Conservation (phyloP, 257 asterid genomes). For the Solanum chilense region DNA sequence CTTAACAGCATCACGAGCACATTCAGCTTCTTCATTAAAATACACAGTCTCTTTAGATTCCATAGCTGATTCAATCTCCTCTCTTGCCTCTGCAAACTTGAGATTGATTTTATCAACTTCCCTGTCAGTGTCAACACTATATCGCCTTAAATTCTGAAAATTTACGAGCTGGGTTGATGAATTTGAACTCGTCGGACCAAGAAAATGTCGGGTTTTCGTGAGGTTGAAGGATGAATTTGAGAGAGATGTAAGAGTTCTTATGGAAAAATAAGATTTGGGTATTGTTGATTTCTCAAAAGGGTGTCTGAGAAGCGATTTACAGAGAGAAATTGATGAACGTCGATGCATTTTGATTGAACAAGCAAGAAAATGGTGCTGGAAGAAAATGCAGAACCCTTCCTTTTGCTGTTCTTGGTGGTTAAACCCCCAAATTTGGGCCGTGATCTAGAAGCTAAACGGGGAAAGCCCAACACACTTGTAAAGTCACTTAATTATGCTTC, state of each 20-base stretch:
- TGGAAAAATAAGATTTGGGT: conserved; percentile 16
- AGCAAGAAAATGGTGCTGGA: neutral
- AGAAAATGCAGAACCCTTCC: neutral
- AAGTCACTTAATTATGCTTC: neutral
- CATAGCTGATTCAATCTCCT: conserved; percentile 94
- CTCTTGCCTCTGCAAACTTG: conserved; percentile 97
- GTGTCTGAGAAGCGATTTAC: conserved; percentile 20
- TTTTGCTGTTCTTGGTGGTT: neutral
- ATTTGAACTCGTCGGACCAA: conserved; percentile 9
- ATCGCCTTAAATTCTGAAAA: conserved; percentile 24
- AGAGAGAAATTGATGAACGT: conserved; percentile 31
- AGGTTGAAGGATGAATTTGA: conserved; percentile 6
- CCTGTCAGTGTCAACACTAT: conserved; percentile 46
- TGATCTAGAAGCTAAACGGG: neutral
- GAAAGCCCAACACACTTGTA: neutral
- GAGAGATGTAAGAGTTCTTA: conserved; percentile 3
- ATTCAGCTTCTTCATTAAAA: conserved; percentile 90
- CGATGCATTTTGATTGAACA: conserved; percentile 33
- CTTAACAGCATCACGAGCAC: conserved; percentile 79
- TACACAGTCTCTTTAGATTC: conserved; percentile 91
- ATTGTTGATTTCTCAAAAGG: conserved; percentile 15
- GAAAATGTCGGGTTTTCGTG: conserved; percentile 7
- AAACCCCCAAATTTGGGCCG: neutral
- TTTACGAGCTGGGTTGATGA: conserved; percentile 13
- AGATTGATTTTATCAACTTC: conserved; percentile 78